Evolutionary conservation across 2,329 filamentous ascomycete species (phyloP), one percentile per base, ranked within the genome.

Genomic region (Raffaelea ambrosiae): DNA sequence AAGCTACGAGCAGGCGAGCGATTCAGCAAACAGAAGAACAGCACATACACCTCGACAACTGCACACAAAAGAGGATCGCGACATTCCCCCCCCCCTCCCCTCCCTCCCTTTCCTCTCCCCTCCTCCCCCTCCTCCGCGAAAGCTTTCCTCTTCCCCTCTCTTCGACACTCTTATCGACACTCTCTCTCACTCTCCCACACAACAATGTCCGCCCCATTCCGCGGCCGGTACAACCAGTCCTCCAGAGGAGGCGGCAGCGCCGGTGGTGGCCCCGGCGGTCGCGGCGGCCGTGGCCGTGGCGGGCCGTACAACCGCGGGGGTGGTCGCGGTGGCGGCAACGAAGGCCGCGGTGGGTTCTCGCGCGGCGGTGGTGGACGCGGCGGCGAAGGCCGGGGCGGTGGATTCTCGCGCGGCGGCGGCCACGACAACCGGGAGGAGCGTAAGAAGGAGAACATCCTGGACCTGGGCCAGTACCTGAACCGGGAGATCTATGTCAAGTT

Each of bases 371-470:
- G n/a, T n/a, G n/a, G n/a, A n/a, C n/a, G n/a, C n/a, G n/a, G 49
- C n/a, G 35, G 41, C 26, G 48, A 38, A 16, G 14, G 38, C 10
- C 38, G 26, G 13, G 46, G 46, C 23, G 38, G 49, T 35, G 47
- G 49, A 1, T 48, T 46, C 18, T 44, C 46, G 23, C 38, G 41
- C 23, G 48, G 42, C 18, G 13, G 40, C 10, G 42, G 26, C n/a
- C 46, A 44, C 22, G 31, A 48, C 36, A 35, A 40, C 13, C 26
- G 43, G 10, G 43, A 81, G 81, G 87, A 94, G 68, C 80, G 84
- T 59, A 96, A 95, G 81, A 97, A 97, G 75, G 93, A 98, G 69
- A 97, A 96, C 66, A 98, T 98, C 59, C 79, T 98, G 47, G 91
- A 98, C 63, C 68, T 98, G 60, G 81, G 76, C 63, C 95, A 95